phyloP scores from a whole-genome alignment of 2,329 filamentous ascomycete genomes.

The Colletotrichum cuscutae region DNA sequence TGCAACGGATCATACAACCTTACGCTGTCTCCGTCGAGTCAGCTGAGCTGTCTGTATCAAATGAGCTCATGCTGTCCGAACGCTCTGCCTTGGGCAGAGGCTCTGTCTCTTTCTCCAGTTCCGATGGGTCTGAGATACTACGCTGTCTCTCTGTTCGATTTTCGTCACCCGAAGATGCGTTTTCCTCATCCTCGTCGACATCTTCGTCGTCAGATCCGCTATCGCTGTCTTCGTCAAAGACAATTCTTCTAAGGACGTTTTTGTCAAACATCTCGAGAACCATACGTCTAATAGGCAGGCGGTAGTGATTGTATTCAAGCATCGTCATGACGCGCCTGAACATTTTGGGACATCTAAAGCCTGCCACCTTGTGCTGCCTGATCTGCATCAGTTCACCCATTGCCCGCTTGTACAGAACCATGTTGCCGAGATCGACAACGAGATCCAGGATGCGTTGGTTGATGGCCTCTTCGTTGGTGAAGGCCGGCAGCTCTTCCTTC shows the following conservation, averaged over 20 bases:
- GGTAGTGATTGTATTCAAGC: constrained; percentile 89
- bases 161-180: constrained; percentile 54
- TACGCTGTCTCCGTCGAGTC: constrained; percentile 22
- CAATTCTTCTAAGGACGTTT: constrained; percentile 83
- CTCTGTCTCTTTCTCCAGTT: constrained; percentile 12
- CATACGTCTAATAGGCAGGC: constrained; percentile 86
- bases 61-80: constrained; percentile 24
- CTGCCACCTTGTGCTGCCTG: constrained; percentile 77
- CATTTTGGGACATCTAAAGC: constrained; percentile 79
- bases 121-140: constrained; percentile 55
- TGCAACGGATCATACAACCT: background rate
- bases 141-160: constrained; percentile 67
- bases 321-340: constrained; percentile 89
- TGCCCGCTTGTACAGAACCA: constrained; percentile 89
- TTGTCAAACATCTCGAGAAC: constrained; percentile 96
- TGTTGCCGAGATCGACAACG: constrained; percentile 90
- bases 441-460: constrained; percentile 86
- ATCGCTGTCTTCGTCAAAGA: constrained; percentile 77
- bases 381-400: constrained; percentile 84
- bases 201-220: constrained; percentile 71
- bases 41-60: constrained; percentile 16
- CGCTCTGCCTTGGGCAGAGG: constrained; percentile 6
- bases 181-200: constrained; percentile 61
- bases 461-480: constrained; percentile 69
- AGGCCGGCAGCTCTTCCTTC: constrained; percentile 50